phyloP scores from a whole-genome alignment of 805 yeast species.

The Yarrowia divulgata region DNA sequence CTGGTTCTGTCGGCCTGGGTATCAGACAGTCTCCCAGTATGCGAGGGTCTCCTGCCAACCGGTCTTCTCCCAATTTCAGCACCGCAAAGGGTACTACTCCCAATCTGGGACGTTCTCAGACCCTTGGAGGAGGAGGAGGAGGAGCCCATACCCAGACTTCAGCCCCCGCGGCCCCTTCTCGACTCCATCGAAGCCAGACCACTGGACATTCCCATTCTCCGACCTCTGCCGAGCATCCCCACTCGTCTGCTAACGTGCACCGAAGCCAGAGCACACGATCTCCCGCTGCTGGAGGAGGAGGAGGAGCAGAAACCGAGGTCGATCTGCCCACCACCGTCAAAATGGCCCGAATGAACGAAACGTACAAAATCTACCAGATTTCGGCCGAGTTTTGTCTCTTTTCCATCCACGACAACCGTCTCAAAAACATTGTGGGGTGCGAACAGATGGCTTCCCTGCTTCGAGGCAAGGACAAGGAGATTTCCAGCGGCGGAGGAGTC shows the following conservation, averaged over 20 bases:
- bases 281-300: not conserved
- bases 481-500: conserved; percentile 16
- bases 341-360: conserved; percentile 11
- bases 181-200: conserved; percentile 11
- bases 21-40: conserved; percentile 16
- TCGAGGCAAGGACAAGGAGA: conserved; percentile 28
- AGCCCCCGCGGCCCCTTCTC: too few relatives aligned
- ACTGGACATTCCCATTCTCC: not conserved
- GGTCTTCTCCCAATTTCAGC: not conserved
- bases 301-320: not conserved
- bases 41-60: not conserved
- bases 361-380: conserved; percentile 31
- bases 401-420: conserved; percentile 31
- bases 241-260: conserved; percentile 3
- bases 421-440: conserved; percentile 35
- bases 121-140: not conserved
- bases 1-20: not conserved
- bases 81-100: not conserved
- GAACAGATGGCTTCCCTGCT: conserved; percentile 20
- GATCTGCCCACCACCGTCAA: conserved; percentile 28
- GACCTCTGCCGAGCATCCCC: not conserved
- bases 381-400: conserved; percentile 8
- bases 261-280: conserved; percentile 12
- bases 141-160: not conserved
- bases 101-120: not conserved